Conservation (phyloP, 2,329 filamentous ascomycete species). For the Paecilomyces variotii region DNA sequence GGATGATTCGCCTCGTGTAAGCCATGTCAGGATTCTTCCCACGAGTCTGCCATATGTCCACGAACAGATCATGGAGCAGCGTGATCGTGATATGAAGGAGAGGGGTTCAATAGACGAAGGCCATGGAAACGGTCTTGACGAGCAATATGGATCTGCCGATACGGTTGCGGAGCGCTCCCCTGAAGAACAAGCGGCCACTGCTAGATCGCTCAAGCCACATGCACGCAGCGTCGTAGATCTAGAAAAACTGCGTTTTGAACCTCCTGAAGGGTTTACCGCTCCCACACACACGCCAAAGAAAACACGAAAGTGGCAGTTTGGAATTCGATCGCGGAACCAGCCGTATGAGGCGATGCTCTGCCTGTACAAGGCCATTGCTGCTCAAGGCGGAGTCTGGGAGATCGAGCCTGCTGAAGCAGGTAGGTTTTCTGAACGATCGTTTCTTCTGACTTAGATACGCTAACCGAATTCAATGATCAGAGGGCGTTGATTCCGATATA, state of each 20-base stretch:
- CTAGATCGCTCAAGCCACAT: slow-evolving; percentile 76
- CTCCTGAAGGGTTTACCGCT: slow-evolving; percentile 47
- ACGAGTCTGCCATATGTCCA: slow-evolving; percentile 88
- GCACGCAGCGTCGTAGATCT: slow-evolving; percentile 62
- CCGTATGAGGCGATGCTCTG: slow-evolving; percentile 91
- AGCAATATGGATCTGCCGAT: slow-evolving; percentile 8
- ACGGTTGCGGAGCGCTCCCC: slow-evolving; percentile 30
- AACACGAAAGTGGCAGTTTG: slow-evolving; percentile 93
- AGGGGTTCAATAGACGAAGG: slow-evolving; percentile 38
- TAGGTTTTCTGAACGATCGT: slow-evolving; percentile 12
- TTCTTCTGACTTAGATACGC: slow-evolving; percentile 1
- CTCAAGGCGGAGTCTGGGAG: slow-evolving; percentile 85
- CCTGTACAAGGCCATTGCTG: slow-evolving; percentile 84
- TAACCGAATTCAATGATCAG: slow-evolving; percentile 5
- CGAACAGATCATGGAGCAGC: slow-evolving; percentile 72
- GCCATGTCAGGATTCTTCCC: slow-evolving; percentile 84
- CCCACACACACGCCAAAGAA: slow-evolving; percentile 44
- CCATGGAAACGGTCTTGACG: slow-evolving; percentile 12
- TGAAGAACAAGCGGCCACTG: slow-evolving; percentile 74
- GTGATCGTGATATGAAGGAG: slow-evolving; percentile 24
- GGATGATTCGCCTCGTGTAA: slow-evolving; percentile 51
- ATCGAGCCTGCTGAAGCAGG: slow-evolving; percentile 39
- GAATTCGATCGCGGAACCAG: slow-evolving; percentile 87
- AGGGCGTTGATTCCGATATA: slow-evolving; percentile 30
- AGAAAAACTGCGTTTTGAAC: slow-evolving; percentile 52